A percentile compares a stretch with the other conserved stretches of the same genome.
Evolutionary conservation across 192 early-diverging fungal species (phyloP).

Genomic region (Pilobolus umbonatus): DNA sequence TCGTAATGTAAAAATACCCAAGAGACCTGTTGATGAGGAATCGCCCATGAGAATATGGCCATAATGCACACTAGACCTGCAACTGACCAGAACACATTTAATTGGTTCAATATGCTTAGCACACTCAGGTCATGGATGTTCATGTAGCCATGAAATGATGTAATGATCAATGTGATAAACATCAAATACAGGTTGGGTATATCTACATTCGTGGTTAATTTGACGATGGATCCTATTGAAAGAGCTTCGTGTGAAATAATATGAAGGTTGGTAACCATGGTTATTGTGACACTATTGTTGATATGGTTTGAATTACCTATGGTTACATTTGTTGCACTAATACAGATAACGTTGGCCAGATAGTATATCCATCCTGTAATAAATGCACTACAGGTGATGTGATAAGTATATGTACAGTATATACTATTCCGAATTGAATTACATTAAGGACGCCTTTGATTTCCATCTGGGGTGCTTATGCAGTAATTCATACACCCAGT

Average conservation of each 20-base stretch:
- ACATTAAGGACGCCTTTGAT: conserved; percentile 13
- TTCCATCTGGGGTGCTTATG: neutral
- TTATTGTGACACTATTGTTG: neutral
- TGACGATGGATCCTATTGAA: conserved; percentile 21
- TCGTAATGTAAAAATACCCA: conserved; percentile 32
- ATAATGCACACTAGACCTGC: conserved; percentile 25
- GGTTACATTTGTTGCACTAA: conserved; percentile 24
- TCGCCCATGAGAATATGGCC: conserved; percentile 1
- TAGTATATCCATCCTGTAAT: conserved; percentile 30
- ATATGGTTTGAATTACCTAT: conserved; percentile 17
- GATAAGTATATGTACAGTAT: neutral
- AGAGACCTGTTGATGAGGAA: conserved; percentile 6
- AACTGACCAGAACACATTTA: conserved; percentile 33
- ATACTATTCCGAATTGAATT: neutral
- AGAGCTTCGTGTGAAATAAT: conserved; percentile 13
- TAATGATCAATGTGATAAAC: conserved; percentile 15
- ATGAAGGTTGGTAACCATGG: neutral
- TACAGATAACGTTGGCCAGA: conserved; percentile 25
- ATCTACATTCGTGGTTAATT: conserved; percentile 6
- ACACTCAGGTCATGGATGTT: conserved; percentile 18
- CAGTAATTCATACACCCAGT: conserved; percentile 28
- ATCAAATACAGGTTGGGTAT: conserved; percentile 12
- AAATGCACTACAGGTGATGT: conserved; percentile 17
- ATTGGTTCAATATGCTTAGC: conserved; percentile 20
- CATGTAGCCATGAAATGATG: conserved; percentile 17